A percentile compares a stretch with the other conserved stretches of the same genome.
Conservation (phyloP, 2,329 filamentous ascomycete genomes). For the Fusarium xylarioides region DNA sequence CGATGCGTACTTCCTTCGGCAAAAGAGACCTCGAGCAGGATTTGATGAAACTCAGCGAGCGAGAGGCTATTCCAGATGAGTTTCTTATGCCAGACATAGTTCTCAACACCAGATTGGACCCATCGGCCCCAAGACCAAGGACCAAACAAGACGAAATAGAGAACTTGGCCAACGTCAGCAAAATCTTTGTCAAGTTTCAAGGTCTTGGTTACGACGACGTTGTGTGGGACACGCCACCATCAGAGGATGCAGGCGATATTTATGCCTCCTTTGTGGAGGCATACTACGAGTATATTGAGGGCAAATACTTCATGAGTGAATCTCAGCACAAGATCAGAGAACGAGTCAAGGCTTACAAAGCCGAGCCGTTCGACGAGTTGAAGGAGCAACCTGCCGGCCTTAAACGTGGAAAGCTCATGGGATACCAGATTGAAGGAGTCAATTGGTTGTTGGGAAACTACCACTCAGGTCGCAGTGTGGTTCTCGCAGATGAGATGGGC, state of each 20-base stretch:
- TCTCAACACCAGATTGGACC: constrained; percentile 74
- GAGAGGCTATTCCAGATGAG: constrained; percentile 88
- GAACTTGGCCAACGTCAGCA: constrained; percentile 75
- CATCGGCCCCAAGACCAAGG: constrained; percentile 57
- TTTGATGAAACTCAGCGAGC: constrained; percentile 70
- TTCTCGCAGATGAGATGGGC: constrained; percentile 97
- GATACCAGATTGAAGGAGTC: constrained; percentile 89
- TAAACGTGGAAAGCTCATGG: constrained; percentile 84
- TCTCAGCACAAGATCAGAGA: constrained; percentile 68
- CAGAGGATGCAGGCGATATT: constrained; percentile 67
- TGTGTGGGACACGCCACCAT: constrained; percentile 87
- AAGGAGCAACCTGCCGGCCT: constrained; percentile 77
- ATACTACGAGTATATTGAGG: constrained; percentile 86
- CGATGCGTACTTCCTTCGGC: constrained; percentile 79
- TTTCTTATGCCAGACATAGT: constrained; percentile 88
- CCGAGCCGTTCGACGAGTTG: constrained; percentile 73
- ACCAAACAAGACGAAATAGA: constrained; percentile 75
- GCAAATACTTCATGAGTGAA: constrained; percentile 72
- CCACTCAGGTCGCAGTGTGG: constrained; percentile 82
- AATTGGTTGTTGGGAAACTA: constrained; percentile 97
- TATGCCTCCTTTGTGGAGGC: constrained; percentile 85
- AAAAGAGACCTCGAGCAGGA: constrained; percentile 72
- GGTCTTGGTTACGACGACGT: constrained; percentile 90
- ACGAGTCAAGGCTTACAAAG: constrained; percentile 74
- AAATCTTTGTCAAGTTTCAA: constrained; percentile 88